Evolutionary conservation across 2,329 filamentous ascomycete genomes (phyloP).

Genomic region (Apiospora phragmitis): DNA sequence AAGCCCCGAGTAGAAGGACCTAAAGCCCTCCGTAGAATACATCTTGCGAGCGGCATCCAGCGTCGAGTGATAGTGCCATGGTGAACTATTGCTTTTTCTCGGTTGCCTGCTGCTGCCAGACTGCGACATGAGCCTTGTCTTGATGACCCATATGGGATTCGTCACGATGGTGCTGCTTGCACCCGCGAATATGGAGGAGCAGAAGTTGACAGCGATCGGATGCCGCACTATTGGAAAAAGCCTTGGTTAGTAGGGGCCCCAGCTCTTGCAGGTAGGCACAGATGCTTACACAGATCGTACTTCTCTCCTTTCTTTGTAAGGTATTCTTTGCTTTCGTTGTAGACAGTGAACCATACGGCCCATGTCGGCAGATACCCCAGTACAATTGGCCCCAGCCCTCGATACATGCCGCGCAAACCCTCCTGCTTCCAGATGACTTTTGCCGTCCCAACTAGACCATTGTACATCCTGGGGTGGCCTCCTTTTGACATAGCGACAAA

Average conservation of each 20-base stretch:
- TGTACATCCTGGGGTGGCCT: conserved; percentile 67
- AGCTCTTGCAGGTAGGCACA: no score
- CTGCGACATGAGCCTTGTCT: conserved; percentile 97
- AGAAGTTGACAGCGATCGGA: conserved; percentile 76
- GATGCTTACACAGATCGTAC: no score
- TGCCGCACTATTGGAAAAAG: no score
- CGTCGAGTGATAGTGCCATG: conserved; percentile 90
- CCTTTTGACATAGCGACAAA: conserved; percentile 58
- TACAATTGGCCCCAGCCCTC: conserved; percentile 91
- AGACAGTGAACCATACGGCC: conserved; percentile 97
- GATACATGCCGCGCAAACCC: conserved; percentile 86
- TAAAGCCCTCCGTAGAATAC: conserved; percentile 85
- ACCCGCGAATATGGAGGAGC: conserved; percentile 87
- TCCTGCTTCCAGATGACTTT: conserved; percentile 85
- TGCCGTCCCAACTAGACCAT: conserved; percentile 84
- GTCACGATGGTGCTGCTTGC: conserved; percentile 91
- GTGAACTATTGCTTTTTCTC: conserved; percentile 58
- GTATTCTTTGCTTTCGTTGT: conserved; percentile 82
- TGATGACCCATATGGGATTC: conserved; percentile 99
- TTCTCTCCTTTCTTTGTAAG: conserved; percentile 39
- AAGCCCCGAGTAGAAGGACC: conserved; percentile 93
- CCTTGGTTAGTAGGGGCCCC: no score
- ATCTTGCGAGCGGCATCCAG: conserved; percentile 93
- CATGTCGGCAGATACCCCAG: conserved; percentile 95
- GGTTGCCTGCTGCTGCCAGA: conserved; percentile 52